Evolutionary conservation across 2,329 filamentous ascomycete species (phyloP), one percentile per base, ranked within the genome.

Genomic region (Aspergillus aculeatinus): DNA sequence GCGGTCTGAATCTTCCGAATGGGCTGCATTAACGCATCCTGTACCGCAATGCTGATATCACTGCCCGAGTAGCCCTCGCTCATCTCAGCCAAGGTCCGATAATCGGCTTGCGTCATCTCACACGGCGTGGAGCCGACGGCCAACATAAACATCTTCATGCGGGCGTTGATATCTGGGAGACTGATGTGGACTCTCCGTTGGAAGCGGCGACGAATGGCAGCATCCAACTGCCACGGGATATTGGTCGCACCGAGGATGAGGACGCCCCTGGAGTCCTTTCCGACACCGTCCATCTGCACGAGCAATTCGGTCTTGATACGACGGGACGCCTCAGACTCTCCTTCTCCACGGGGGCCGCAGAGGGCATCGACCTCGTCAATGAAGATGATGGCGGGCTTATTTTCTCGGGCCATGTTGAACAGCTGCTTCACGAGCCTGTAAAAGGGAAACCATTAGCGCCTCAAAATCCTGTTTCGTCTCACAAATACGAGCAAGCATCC

Each of bases 241-340:
- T 99, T 99, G 59, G 95, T 99, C 57, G 95, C 95, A 62, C 95
- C 95, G 3, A 99, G 85, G 47, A 99, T 96, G 25, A 99, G 82
- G 9, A 99, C 94, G 21, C 94, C 95, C 70, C 90, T 92, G 63
- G 90, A 94, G 77, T 99, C 95, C 64, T 96, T 94, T 64, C 95
- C 96, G 10, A 99, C 95, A 79, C 95, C 96, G 70, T 99, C 95
- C 95, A 99, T 99, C 78, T 99, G 95, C 19, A 99, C 94, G 14
- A 99, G 87, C 71, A 99, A 87, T 77, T 99, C 95, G 0, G 95
- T 99, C 81, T 99, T 99, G 83, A 99, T 99, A 75, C 95, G 90
- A 62, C 95, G 87, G 55, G 93, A 97, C 1, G 96, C 95, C 82
- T 99, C 95, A 1, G 93, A 97, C 80, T 99, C 96, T 74, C 95